Conservation (phyloP, 2,329 filamentous ascomycete species). For the Zasmidium cellare region DNA sequence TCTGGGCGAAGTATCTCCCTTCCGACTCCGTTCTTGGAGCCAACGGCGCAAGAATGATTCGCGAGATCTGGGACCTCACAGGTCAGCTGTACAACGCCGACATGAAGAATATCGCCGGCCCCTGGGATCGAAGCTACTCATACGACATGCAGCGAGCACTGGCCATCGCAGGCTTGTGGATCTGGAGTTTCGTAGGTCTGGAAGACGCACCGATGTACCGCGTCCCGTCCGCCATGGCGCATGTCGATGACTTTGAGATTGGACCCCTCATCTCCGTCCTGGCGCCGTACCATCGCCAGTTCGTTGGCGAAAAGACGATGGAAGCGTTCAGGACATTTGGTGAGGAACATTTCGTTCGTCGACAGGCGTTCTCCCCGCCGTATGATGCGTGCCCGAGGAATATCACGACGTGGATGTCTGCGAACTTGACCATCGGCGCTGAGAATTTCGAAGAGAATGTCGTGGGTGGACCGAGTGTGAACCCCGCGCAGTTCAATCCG, state of each 20-base stretch:
- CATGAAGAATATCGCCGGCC: conserved; percentile 62
- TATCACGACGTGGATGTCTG: conserved; percentile 59
- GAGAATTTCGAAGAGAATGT: conserved; percentile 59
- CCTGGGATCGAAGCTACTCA: conserved; percentile 65
- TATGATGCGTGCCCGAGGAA: conserved; percentile 59
- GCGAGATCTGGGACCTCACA: conserved; percentile 54
- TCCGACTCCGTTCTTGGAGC: conserved; percentile 54
- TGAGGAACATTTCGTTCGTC: conserved; percentile 55
- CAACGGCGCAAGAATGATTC: conserved; percentile 54
- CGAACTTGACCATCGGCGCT: conserved; percentile 60
- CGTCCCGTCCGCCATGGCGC: conserved; percentile 56
- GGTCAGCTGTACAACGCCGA: conserved; percentile 58
- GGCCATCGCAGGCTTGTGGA: conserved; percentile 58
- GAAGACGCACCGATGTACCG: conserved; percentile 37
- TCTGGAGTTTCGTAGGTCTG: conserved; percentile 60
- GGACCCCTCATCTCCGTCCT: conserved; percentile 59
- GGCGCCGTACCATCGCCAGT: conserved; percentile 49
- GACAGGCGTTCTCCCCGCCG: conserved; percentile 58
- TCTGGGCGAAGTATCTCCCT: conserved; percentile 62
- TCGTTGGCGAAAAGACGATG: conserved; percentile 45
- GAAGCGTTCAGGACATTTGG: conserved; percentile 48
- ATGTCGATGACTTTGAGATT: conserved; percentile 60
- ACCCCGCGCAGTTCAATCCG: conserved; percentile 57
- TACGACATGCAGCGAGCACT: conserved; percentile 65
- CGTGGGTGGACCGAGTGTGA: conserved; percentile 56